A percentile compares a stretch with the other conserved stretches of the same genome.
phyloP scores from a whole-genome alignment of 225 moss, liverwort and hornwort genomes.

The Physcomitrellopsis africana region DNA sequence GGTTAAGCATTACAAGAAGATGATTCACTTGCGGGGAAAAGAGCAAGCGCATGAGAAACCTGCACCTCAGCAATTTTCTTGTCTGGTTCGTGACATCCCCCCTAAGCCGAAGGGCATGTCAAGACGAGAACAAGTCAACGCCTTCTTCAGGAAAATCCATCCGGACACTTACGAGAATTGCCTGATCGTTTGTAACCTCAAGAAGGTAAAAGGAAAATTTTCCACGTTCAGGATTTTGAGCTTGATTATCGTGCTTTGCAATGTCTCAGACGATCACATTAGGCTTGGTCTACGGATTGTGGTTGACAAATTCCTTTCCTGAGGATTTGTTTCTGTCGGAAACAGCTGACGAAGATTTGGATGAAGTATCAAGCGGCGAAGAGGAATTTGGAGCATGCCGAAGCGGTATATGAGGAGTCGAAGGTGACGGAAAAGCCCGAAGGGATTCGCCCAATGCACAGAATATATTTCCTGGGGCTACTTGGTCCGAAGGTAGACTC shows the following conservation, averaged over 20 bases:
- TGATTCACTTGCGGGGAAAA: constrained; percentile 58
- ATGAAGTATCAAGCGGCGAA: constrained; percentile 54
- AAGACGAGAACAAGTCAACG: constrained; percentile 50
- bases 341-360: constrained; percentile 58
- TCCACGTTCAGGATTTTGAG: no score
- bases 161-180: constrained; percentile 54
- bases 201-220: constrained; percentile 31
- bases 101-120: constrained; percentile 32
- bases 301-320: not conserved
- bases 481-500: constrained; percentile 75
- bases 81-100: constrained; percentile 62
- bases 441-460: constrained; percentile 70
- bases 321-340: not conserved
- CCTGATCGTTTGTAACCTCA: constrained; percentile 47
- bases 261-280: not conserved
- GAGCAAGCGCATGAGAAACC: constrained; percentile 63
- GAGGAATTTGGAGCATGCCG: constrained; percentile 70
- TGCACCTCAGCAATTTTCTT: constrained; percentile 50
- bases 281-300: no score
- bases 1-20: constrained; percentile 55
- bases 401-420: constrained; percentile 66
- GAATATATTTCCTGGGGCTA: constrained; percentile 49
- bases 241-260: no score
- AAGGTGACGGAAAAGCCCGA: constrained; percentile 46
- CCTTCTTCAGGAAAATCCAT: constrained; percentile 62